Percentiles rank a stretch among this genome's conserved stretches.
Conservation (phyloP, 2,329 filamentous ascomycete species). For the Leptographium procerum region DNA sequence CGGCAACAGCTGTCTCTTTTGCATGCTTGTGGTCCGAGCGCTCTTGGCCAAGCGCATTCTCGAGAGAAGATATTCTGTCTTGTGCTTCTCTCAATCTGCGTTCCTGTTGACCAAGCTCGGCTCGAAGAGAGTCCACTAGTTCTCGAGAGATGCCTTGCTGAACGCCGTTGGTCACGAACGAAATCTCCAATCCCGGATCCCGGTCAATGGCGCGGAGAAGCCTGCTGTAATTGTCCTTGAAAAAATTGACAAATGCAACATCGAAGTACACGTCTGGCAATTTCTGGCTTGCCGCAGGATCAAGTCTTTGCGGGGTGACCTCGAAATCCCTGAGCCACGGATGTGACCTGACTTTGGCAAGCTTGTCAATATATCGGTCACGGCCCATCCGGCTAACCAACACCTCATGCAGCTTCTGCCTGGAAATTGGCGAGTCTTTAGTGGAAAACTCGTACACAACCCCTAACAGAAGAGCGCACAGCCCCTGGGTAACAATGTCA, state of each 20-base stretch:
- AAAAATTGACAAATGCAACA: constrained; percentile 76
- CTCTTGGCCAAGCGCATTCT: constrained; percentile 56
- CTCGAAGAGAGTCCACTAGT: constrained; percentile 73
- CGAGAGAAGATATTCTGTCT: constrained; percentile 32
- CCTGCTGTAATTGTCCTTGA: constrained; percentile 91
- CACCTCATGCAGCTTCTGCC: constrained; percentile 68
- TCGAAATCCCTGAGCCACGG: constrained; percentile 82
- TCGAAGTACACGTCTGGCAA: constrained; percentile 80
- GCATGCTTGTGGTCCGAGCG: constrained; percentile 59
- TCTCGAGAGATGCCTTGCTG: constrained; percentile 91
- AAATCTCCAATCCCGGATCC: constrained; percentile 78
- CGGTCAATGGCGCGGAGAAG: constrained; percentile 77
- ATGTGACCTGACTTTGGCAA: constrained; percentile 66
- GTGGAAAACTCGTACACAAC: constrained; percentile 95
- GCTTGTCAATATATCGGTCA: constrained; percentile 75
- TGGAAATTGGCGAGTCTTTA: constrained; percentile 84
- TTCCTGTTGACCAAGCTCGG: constrained; percentile 64
- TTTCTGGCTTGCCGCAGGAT: constrained; percentile 35
- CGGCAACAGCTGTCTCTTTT: constrained; percentile 44
- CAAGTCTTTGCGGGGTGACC: constrained; percentile 61
- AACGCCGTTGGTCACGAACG: constrained; percentile 64
- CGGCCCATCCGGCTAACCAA: constrained; percentile 67
- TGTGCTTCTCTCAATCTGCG: constrained; percentile 35
- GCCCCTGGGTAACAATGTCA: constrained; percentile 61
- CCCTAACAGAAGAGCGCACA: constrained; percentile 75